phyloP scores from a whole-genome alignment of 2,329 filamentous ascomycete species.

The Aspergillus fumigatiaffinis region DNA sequence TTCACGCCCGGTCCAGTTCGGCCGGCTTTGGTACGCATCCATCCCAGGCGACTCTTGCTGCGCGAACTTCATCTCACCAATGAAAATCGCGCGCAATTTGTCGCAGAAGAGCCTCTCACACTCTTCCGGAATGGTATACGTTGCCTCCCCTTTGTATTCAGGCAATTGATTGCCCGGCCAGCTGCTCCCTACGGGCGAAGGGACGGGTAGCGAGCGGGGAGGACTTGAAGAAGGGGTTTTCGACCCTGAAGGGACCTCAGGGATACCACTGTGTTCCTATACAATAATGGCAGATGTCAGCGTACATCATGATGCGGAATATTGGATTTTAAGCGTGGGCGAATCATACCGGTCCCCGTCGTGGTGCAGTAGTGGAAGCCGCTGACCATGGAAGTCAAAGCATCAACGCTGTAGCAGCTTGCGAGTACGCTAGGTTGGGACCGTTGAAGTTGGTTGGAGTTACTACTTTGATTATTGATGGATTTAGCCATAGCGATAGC shows the following conservation, averaged over 20 bases:
- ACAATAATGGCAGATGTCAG: conserved; percentile 4
- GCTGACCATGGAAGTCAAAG: conserved; percentile 63
- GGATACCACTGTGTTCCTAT: conserved; percentile 86
- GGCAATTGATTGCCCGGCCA: conserved; percentile 28
- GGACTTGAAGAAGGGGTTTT: conserved; percentile 83
- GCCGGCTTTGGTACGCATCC: conserved; percentile 57
- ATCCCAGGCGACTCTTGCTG: conserved; percentile 80
- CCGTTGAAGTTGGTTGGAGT: conserved; percentile 58
- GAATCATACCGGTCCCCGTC: conserved; percentile 66
- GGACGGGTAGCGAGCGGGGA: conserved; percentile 74
- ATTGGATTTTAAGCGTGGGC: not conserved
- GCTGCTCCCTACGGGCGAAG: conserved; percentile 58
- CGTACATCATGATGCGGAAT: not conserved
- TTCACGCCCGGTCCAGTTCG: conserved; percentile 24
- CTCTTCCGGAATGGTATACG: conserved; percentile 96
- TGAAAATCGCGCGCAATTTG: conserved; percentile 89
- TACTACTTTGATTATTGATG: conserved; percentile 71
- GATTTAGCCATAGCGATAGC: conserved; percentile 36
- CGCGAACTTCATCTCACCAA: conserved; percentile 83
- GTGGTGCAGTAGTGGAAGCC: conserved; percentile 96
- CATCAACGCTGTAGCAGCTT: conserved; percentile 83
- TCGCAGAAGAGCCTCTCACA: conserved; percentile 99
- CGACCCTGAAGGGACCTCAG: conserved; percentile 86
- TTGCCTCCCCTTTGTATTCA: conserved; percentile 75
- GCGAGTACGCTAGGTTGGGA: conserved; percentile 73